phyloP scores from a whole-genome alignment of 2,329 filamentous ascomycete species.

The Aspergillus nomiae region DNA sequence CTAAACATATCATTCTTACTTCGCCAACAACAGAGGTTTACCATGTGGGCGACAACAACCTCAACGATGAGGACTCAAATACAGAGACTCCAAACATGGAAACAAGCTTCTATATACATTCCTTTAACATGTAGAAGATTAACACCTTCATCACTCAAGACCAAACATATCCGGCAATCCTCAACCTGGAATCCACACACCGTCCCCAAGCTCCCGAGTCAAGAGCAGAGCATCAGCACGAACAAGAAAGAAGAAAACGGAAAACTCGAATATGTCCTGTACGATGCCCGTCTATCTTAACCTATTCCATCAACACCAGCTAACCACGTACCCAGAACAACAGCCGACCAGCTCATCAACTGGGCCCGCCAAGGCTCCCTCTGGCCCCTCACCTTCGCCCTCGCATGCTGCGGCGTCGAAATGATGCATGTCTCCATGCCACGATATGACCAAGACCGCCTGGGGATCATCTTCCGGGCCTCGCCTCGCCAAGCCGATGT shows the following conservation, averaged over 20 bases:
- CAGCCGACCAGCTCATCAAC: slow-evolving; percentile 61
- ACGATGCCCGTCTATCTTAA: neutral
- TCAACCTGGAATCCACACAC: neutral
- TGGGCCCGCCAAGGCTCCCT: slow-evolving; percentile 86
- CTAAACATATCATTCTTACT: neutral
- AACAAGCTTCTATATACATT: neutral
- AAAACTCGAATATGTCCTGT: neutral
- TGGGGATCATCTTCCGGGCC: slow-evolving; percentile 88
- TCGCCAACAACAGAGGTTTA: neutral
- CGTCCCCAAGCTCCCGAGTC: neutral
- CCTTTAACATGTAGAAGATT: neutral
- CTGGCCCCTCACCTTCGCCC: slow-evolving; percentile 90
- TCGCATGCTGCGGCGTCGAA: slow-evolving; percentile 87
- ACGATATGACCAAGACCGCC: slow-evolving; percentile 84
- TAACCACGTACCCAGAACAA: neutral
- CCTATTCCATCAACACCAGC: neutral
- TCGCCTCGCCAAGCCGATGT: slow-evolving; percentile 86
- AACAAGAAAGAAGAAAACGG: neutral
- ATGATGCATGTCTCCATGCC: slow-evolving; percentile 95
- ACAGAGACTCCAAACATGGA: neutral
- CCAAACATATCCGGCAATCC: neutral
- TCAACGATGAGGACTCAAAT: neutral
- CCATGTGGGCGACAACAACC: neutral
- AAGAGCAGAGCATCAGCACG: neutral
- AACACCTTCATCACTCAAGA: neutral